phyloP scores from a whole-genome alignment of 805 yeast genomes.

The Saccharomycopsis microspora region DNA sequence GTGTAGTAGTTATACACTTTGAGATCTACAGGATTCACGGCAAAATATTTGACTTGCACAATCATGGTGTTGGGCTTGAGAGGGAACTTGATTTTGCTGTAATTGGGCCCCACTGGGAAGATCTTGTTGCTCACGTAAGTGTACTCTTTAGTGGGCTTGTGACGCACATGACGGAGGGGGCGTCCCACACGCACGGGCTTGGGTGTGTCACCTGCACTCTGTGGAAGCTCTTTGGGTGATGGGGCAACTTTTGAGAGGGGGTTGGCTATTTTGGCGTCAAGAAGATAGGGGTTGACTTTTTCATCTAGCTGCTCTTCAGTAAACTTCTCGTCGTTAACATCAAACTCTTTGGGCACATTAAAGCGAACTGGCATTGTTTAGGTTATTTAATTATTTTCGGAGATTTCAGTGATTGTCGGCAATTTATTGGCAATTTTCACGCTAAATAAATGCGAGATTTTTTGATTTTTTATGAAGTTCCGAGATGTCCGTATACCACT shows the following conservation, averaged over 20 bases:
- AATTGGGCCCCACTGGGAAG: constrained; percentile 34
- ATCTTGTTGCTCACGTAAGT: constrained; percentile 24
- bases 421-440: background rate
- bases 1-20: constrained; percentile 46
- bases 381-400: too few relatives aligned
- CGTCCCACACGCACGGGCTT: constrained; percentile 26
- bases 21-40: constrained; percentile 57
- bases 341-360: constrained; percentile 2
- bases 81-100: constrained; percentile 40
- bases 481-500: too few relatives aligned
- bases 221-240: constrained; percentile 14
- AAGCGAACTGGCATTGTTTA: background rate
- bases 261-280: constrained; percentile 4
- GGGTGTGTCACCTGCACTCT: constrained; percentile 2
- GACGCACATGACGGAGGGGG: constrained; percentile 39
- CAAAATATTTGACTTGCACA: constrained; percentile 47
- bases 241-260: background rate
- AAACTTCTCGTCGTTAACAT: constrained; percentile 10
- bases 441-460: background rate
- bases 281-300: constrained; percentile 12
- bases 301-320: constrained; percentile 13
- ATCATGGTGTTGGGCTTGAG: constrained; percentile 36
- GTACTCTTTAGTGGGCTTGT: constrained; percentile 40
- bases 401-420: background rate
- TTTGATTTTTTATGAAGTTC: background rate